Evolutionary conservation across 306 rosid species (phyloP), one percentile per base, ranked within the genome.

Genomic region (Vicia faba): DNA sequence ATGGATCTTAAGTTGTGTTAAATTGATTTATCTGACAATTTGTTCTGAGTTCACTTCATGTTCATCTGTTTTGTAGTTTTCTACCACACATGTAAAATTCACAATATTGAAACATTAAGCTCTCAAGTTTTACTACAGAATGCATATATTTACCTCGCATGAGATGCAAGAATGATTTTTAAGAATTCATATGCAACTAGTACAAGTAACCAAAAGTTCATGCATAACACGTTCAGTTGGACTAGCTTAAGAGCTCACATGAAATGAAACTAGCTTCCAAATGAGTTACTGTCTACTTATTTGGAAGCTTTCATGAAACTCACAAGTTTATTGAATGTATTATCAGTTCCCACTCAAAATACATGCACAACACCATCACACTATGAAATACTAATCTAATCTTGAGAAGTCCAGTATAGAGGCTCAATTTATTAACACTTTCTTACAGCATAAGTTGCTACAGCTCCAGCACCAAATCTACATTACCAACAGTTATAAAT

Each of bases 401-500:
- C 49, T 67, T 73, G 71, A 75, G 70, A 53, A 59, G 64, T 70
- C 75, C 73, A 65, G 25, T 28, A 69, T 35, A 50, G 61, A 78
- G 71, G 69, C 73, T 59, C 66, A 55, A 54, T 29, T 35, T 59
- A 63, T 26, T 26, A 33, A 43, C 61, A 66, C 55, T 63, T 76
- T 68, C 69, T 74, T 61, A 23, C 74, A 15, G 59, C 78, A 72
- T 72, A 73, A 41, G 71, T 68, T 65, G 66, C 78, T 86, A 80
- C 69, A 93, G 86, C 96, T 93, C 98, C 88, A 93, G 81, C 84
- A 93, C 98, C 89, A 87, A 83, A 82, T 93, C 97, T 93, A 71
- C 82, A 78, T 75, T 74, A 58, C 62, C 83, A 82, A 67, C 66
- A 74, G 61, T 63, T 53, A 44, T 62, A 65, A 74, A 57, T 67